These are phyloP conservation scores for Endothia cerciana DNA, from an alignment of 2,329 filamentous ascomycete genomes.

Conservation along the genomic window DNA sequence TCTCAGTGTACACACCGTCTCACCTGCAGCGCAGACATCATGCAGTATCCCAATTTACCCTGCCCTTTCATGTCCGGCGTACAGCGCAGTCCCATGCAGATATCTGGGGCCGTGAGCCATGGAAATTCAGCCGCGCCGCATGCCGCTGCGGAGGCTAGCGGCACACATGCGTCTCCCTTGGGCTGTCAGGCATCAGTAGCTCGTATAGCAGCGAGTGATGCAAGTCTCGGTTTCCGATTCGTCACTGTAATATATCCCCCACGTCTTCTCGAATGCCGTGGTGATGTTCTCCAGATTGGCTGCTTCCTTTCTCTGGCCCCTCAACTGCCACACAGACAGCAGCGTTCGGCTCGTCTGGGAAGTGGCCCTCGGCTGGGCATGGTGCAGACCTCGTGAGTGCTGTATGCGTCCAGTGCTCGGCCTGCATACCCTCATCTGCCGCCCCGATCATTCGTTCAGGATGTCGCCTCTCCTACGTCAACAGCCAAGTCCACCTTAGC, in stretches of 20 bases:
- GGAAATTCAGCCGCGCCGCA: slow-evolving; percentile 8
- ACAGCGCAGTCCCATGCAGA: slow-evolving; percentile 17
- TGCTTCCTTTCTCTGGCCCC: background rate
- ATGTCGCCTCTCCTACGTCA: background rate
- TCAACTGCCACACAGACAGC: background rate
- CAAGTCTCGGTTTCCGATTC: background rate
- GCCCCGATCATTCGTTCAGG: background rate
- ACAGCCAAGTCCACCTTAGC: background rate
- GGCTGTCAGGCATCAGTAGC: slow-evolving; percentile 12
- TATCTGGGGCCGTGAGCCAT: slow-evolving; percentile 6
- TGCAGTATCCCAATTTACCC: slow-evolving; percentile 19
- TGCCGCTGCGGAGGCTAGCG: slow-evolving; percentile 5
- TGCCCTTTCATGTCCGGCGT: background rate
- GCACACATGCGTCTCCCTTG: slow-evolving; percentile 12
- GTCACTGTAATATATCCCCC: slow-evolving; percentile 1
- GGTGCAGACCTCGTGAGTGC: no score
- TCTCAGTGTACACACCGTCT: background rate
- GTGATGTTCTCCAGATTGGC: background rate
- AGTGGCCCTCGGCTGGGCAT: background rate
- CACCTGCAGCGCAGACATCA: slow-evolving; percentile 24
- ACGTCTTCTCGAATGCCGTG: background rate
- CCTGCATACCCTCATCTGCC: background rate
- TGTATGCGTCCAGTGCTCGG: background rate
- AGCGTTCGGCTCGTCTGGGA: background rate
- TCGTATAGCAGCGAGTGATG: background rate